These are phyloP conservation scores for Sporopachydermia quercuum DNA, from an alignment of 805 yeast genomes.

Conservation along the genomic window DNA sequence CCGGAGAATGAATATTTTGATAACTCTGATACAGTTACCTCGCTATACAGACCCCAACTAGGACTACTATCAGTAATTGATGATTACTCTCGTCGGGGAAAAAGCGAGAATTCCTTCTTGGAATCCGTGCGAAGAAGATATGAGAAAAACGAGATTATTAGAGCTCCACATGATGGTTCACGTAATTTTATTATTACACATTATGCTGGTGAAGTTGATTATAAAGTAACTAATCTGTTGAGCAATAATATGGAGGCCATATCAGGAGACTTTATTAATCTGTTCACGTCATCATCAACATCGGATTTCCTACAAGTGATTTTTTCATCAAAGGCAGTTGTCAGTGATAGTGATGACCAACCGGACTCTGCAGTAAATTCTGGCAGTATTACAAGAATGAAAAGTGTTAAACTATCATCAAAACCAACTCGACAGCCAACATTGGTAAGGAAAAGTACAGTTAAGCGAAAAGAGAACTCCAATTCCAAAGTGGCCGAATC, in stretches of 20 bases:
- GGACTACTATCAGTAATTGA: constrained; percentile 23
- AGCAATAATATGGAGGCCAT: constrained; percentile 37
- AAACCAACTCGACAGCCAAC: constrained; percentile 26
- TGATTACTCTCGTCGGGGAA: constrained; percentile 21
- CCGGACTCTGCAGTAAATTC: constrained; percentile 16
- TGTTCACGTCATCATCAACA: constrained; percentile 22
- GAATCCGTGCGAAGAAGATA: constrained; percentile 19
- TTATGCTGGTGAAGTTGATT: constrained; percentile 45
- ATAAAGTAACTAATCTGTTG: constrained; percentile 33
- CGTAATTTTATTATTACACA: constrained; percentile 37
- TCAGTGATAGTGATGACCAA: constrained; percentile 5
- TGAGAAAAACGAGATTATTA: constrained; percentile 15
- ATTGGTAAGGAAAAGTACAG: constrained; percentile 11
- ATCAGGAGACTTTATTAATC: constrained; percentile 23
- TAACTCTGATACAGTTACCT: constrained; percentile 39
- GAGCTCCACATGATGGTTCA: constrained; percentile 16
- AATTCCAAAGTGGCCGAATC: too few species aligned
- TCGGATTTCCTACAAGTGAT: constrained; percentile 21
- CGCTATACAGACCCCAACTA: constrained; percentile 27
- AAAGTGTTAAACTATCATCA: constrained; percentile 24
- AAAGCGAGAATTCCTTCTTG: constrained; percentile 17
- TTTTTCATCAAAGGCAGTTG: constrained; percentile 21
- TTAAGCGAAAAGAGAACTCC: too few species aligned
- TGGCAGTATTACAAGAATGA: constrained; percentile 16
- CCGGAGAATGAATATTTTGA: constrained; percentile 44